Conservation (phyloP, 805 yeast species). For the Pichia thaimueangensis region DNA sequence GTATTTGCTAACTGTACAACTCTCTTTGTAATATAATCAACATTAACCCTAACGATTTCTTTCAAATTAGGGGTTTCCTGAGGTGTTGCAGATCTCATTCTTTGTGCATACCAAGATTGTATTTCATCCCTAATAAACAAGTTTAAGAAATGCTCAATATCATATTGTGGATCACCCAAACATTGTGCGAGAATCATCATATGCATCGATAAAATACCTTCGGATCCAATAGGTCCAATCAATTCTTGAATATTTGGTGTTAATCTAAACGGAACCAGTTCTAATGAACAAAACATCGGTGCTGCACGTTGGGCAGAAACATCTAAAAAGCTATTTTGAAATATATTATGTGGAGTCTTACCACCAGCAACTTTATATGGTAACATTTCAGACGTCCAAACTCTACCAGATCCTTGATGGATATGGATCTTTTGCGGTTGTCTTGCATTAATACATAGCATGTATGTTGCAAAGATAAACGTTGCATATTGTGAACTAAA, state of each 20-base stretch:
- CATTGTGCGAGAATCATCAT: constrained; percentile 83
- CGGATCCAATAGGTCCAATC: constrained; percentile 90
- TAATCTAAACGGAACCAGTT: constrained; percentile 90
- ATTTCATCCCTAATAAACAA: constrained; percentile 94
- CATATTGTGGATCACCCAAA: constrained; percentile 85
- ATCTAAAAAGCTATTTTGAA: constrained; percentile 40
- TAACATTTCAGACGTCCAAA: constrained; percentile 92
- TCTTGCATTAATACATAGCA: constrained; percentile 89
- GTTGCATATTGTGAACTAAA: constrained; percentile 94
- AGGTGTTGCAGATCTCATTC: constrained; percentile 76
- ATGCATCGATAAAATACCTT: constrained; percentile 83
- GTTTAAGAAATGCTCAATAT: constrained; percentile 85
- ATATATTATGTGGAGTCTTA: constrained; percentile 34
- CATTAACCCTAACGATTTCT: constrained; percentile 83
- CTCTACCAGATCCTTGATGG: constrained; percentile 74
- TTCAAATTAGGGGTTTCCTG: constrained; percentile 71
- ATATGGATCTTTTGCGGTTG: constrained; percentile 91
- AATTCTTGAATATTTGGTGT: constrained; percentile 93
- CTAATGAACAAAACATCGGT: constrained; percentile 86
- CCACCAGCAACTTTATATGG: constrained; percentile 73
- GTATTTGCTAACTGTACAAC: constrained; percentile 63
- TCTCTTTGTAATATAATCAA: constrained; percentile 74
- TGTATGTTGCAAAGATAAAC: constrained; percentile 83
- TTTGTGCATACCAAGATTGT: constrained; percentile 86
- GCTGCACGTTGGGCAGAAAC: constrained; percentile 48